Evolutionary conservation across 2,329 filamentous ascomycete genomes (phyloP), one percentile per base, ranked within the genome.

Genomic region (Ilyonectria destructans): DNA sequence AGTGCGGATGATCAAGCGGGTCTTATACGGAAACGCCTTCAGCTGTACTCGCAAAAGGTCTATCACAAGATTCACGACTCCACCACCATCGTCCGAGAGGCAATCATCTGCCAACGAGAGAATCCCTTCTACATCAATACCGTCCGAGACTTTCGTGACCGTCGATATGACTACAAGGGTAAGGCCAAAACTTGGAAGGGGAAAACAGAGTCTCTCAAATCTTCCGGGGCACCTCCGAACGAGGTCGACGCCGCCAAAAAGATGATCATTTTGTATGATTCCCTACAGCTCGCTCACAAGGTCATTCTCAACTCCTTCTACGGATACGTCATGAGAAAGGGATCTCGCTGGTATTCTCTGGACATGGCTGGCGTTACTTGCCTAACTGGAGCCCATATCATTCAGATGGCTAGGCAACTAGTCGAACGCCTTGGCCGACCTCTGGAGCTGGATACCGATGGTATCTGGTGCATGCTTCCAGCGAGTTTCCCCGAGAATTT

Each of bases 241-340:
- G 96, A 99, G 74, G 87, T 99, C 17, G 97, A 99, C 13, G 92
- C 94, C 65, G 96, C 95, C 6, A 98, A 98, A 85, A 99, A 99
- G 86, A 99, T 99, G 97, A 96, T 98, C 63, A 88, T 98, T 55
- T 84, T 99, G 5, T 99, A 94, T 79, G 96, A 99, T 80, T 99
- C 96, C 0, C 86, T 99, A 65, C 97, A 99, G 80, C 86, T 99
- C 75, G 96, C 96, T 0, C 96, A 99, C 85, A 99, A 99, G 81
- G 96, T 99, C 84, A 99, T 99, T 87, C 81, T 99, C 62, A 99
- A 99, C 85, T 97, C 95, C 63, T 99, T 99, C 85, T 99, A 99
- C 75, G 96, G 96, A 71, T 99, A 99, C 79, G 96, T 98, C 80
- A 99, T 99, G 96, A 89, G 96, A 84, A 99, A 99, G 80, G 96